Percentiles rank a stretch among this genome's conserved stretches.
Evolutionary conservation across 371 early-diverging fungal genomes (phyloP).

Genomic region (Mortierella sp.): DNA sequence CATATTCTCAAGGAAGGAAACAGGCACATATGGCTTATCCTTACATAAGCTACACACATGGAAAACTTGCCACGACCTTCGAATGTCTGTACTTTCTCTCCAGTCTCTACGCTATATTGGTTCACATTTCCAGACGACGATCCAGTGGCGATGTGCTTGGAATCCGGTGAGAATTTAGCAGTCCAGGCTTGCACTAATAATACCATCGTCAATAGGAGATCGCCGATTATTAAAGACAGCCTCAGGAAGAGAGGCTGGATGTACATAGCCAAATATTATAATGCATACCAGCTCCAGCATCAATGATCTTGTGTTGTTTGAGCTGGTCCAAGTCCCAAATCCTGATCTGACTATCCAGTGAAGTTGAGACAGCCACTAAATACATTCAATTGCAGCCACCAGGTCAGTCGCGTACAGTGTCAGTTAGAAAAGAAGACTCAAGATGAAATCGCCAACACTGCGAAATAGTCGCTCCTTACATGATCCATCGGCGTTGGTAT

Average conservation of each 20-base stretch:
- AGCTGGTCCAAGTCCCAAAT: conserved; percentile 80
- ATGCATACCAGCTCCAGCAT: conserved; percentile 68
- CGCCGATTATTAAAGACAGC: background rate
- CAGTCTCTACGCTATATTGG: conserved; percentile 74
- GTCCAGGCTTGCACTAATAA: conserved; percentile 78
- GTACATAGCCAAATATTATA: background rate
- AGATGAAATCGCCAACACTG: background rate
- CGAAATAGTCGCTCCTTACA: conserved; percentile 57
- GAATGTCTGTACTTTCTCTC: conserved; percentile 70
- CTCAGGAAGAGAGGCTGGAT: background rate
- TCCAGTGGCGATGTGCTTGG: conserved; percentile 77
- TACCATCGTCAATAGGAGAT: background rate
- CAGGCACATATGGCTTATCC: conserved; percentile 7
- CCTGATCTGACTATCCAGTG: conserved; percentile 82
- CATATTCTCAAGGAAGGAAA: background rate
- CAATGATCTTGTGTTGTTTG: conserved; percentile 68
- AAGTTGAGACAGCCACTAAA: conserved; percentile 80
- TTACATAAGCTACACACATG: conserved; percentile 83
- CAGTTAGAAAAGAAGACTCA: background rate
- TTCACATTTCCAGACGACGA: conserved; percentile 81
- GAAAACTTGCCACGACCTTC: conserved; percentile 82
- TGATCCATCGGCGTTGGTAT: conserved; percentile 71
- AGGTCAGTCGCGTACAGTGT: background rate
- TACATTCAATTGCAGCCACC: background rate
- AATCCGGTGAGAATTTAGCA: conserved; percentile 79